These are phyloP conservation scores for Coprinellus aureogranulatus DNA, from an alignment of 768 basidiomycete species.

Conservation along the genomic window DNA sequence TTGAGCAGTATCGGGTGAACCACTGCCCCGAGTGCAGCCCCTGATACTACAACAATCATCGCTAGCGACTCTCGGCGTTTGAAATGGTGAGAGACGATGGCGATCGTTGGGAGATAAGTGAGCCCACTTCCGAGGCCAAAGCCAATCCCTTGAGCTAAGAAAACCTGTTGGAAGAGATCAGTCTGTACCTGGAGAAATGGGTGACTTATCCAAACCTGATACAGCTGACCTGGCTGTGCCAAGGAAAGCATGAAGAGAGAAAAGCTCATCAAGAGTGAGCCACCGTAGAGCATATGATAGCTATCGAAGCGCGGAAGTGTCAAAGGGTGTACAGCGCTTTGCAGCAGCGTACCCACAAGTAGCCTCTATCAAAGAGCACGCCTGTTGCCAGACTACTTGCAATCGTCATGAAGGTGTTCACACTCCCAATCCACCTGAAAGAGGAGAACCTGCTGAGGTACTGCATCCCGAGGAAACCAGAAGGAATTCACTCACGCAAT, in stretches of 20 bases:
- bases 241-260: conserved; percentile 34
- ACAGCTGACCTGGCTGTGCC: conserved; percentile 24
- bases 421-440: conserved; percentile 27
- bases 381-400: conserved; percentile 22
- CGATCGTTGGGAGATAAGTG: conserved; percentile 42
- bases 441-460: not conserved
- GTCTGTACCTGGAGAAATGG: not conserved
- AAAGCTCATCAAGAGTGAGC: conserved; percentile 24
- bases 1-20: conserved; percentile 55
- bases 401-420: conserved; percentile 23
- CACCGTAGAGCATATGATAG: conserved; percentile 27
- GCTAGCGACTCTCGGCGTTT: conserved; percentile 39
- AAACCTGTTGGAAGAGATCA: conserved; percentile 25
- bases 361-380: conserved; percentile 27
- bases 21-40: conserved; percentile 28
- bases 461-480: not conserved
- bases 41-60: conserved; percentile 35
- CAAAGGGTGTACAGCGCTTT: not conserved
- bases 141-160: conserved; percentile 49
- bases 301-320: conserved; percentile 14
- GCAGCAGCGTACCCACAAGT: conserved; percentile 20
- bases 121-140: conserved; percentile 45
- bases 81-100: conserved; percentile 47
- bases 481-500: conserved; percentile 19
- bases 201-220: conserved; percentile 21